These are phyloP conservation scores for Fraxinus angustifolia DNA, from an alignment of 305 asterid species.

Conservation along the genomic window DNA sequence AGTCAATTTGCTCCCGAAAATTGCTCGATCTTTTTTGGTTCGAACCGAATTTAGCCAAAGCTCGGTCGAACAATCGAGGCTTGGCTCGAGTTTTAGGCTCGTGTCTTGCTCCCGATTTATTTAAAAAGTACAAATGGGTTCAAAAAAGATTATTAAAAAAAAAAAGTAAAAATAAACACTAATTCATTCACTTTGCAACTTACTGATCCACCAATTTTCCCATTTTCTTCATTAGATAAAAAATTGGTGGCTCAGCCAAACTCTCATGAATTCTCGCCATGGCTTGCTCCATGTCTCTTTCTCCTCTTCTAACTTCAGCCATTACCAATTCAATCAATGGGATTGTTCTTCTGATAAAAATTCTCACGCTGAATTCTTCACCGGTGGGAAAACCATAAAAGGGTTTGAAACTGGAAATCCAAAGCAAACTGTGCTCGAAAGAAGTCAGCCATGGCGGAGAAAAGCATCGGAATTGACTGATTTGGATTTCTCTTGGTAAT, in stretches of 20 bases:
- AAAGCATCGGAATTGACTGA: constrained; percentile 33
- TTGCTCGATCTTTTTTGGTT: too few species aligned
- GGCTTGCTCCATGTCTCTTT: constrained; percentile 32
- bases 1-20: too few species aligned
- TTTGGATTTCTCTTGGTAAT: constrained; percentile 16
- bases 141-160: too few species aligned
- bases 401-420: constrained; percentile 54
- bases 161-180: too few species aligned
- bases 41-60: too few species aligned
- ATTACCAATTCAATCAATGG: constrained; percentile 24
- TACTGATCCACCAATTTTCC: constrained; percentile 21
- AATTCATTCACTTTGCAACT: too few species aligned
- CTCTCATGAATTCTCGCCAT: constrained; percentile 52
- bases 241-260: constrained; percentile 40
- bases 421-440: constrained; percentile 41
- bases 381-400: constrained; percentile 31
- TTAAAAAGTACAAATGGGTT: too few species aligned
- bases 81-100: too few species aligned
- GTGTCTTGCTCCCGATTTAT: too few species aligned
- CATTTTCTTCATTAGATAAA: constrained; percentile 18
- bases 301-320: constrained; percentile 28
- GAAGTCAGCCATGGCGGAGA: constrained; percentile 53
- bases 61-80: too few species aligned
- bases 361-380: constrained; percentile 19
- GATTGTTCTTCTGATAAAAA: constrained; percentile 25